Conservation (phyloP, 192 early-diverging fungal species). For the Entophlyctis helioformis region DNA sequence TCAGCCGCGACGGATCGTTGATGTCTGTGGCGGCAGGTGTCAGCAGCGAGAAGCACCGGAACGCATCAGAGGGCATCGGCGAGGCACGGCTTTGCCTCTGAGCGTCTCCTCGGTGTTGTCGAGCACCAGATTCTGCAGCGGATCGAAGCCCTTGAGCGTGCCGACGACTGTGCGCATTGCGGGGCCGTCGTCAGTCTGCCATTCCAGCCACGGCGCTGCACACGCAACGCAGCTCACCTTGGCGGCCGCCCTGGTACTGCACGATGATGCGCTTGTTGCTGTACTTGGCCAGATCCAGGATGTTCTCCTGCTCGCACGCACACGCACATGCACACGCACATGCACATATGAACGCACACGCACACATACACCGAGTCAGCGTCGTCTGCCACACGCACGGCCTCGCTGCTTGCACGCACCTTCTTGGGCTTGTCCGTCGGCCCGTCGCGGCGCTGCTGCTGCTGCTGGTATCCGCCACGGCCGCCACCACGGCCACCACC, state of each 20-base stretch:
- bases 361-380: too few relatives aligned
- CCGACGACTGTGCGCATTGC: conserved; percentile 57
- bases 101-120: conserved; percentile 82
- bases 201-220: background rate
- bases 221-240: conserved; percentile 50
- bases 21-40: background rate
- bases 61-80: background rate
- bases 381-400: too few relatives aligned
- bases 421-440: too few relatives aligned
- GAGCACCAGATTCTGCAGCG: conserved; percentile 83
- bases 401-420: too few relatives aligned
- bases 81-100: conserved; percentile 25
- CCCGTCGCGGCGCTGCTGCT: too few relatives aligned
- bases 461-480: too few relatives aligned
- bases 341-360: too few relatives aligned
- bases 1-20: background rate
- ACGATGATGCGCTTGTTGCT: conserved; percentile 83
- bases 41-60: conserved; percentile 5
- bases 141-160: conserved; percentile 85
- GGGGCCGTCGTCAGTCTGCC: background rate
- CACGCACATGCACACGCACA: too few relatives aligned
- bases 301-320: conserved; percentile 61
- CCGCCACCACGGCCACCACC: too few relatives aligned
- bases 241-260: conserved; percentile 85
- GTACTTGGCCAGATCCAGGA: conserved; percentile 90